phyloP scores from a whole-genome alignment of 352 stramenopile genomes.

The Paralagenidium karlingii region DNA sequence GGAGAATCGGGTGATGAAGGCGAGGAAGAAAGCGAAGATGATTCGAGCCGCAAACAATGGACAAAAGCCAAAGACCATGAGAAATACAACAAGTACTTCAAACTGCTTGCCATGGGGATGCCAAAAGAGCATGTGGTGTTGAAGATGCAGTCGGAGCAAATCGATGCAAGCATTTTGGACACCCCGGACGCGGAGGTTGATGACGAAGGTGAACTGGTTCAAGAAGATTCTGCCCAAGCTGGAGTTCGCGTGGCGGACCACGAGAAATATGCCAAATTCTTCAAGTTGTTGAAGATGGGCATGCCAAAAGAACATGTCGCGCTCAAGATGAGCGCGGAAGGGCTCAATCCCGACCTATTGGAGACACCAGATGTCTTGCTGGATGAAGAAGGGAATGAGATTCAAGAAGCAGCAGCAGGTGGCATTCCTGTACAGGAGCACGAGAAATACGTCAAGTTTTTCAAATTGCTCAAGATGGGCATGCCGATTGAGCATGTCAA shows the following conservation, averaged over 20 bases:
- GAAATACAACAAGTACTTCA: conserved; percentile 65
- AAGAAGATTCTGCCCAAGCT: neutral
- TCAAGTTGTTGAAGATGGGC: conserved; percentile 74
- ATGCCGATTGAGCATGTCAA: conserved; percentile 7
- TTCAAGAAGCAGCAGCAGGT: conserved; percentile 1
- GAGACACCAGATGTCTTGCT: conserved; percentile 54
- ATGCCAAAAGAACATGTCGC: conserved; percentile 75
- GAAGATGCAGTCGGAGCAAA: conserved; percentile 51
- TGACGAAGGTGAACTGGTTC: neutral
- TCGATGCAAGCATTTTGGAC: conserved; percentile 46
- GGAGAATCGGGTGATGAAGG: neutral
- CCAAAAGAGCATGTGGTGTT: conserved; percentile 45
- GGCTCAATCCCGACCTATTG: conserved; percentile 79
- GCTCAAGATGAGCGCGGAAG: conserved; percentile 65
- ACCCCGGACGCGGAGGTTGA: conserved; percentile 16
- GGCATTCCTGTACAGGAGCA: conserved; percentile 1
- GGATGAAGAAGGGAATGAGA: conserved; percentile 42
- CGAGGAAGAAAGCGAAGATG: conserved; percentile 2
- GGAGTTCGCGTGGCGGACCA: conserved; percentile 49
- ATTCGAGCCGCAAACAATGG: conserved; percentile 1
- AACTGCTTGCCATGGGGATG: conserved; percentile 74
- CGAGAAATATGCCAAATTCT: conserved; percentile 61
- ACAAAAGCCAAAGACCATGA: conserved; percentile 44
- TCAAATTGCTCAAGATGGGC: conserved; percentile 9
- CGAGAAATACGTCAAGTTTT: conserved; percentile 5